phyloP scores from a whole-genome alignment of 805 yeast genomes.

The Teunomyces atbi region DNA sequence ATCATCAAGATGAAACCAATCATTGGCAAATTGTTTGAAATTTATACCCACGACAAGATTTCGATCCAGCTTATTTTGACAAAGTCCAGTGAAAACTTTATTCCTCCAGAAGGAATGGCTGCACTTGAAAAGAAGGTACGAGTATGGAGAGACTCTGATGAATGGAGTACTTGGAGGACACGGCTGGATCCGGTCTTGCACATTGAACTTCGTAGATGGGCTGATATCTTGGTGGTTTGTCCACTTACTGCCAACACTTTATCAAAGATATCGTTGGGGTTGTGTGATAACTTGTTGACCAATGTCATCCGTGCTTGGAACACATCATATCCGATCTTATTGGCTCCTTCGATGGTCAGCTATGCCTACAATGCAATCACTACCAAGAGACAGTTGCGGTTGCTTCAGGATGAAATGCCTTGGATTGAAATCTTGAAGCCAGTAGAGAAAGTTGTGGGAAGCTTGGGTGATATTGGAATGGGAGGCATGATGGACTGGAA shows the following conservation, averaged over 20 bases:
- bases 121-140: conserved; percentile 43
- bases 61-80: conserved; percentile 56
- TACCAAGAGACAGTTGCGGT: conserved; percentile 76
- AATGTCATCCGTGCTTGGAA: conserved; percentile 95
- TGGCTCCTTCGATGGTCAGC: conserved; percentile 96
- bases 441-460: conserved; percentile 87
- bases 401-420: conserved; percentile 86
- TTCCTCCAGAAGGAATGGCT: conserved; percentile 44
- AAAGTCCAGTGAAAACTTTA: conserved; percentile 51
- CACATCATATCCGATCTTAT: conserved; percentile 78
- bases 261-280: conserved; percentile 84
- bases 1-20: conserved; percentile 52
- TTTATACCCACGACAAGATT: conserved; percentile 49
- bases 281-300: conserved; percentile 89
- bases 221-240: conserved; percentile 88
- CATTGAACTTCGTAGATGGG: conserved; percentile 95
- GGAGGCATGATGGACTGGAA: conserved; percentile 99
- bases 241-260: conserved; percentile 93
- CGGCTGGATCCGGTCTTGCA: conserved; percentile 91
- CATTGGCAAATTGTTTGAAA: conserved; percentile 50
- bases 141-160: conserved; percentile 58
- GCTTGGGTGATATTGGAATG: conserved; percentile 98
- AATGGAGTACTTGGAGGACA: conserved; percentile 72
- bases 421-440: conserved; percentile 95
- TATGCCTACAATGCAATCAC: conserved; percentile 87